Conservation (phyloP, 1,284 basidiomycete genomes). For the Anthracocystis panici-leucophaei region DNA sequence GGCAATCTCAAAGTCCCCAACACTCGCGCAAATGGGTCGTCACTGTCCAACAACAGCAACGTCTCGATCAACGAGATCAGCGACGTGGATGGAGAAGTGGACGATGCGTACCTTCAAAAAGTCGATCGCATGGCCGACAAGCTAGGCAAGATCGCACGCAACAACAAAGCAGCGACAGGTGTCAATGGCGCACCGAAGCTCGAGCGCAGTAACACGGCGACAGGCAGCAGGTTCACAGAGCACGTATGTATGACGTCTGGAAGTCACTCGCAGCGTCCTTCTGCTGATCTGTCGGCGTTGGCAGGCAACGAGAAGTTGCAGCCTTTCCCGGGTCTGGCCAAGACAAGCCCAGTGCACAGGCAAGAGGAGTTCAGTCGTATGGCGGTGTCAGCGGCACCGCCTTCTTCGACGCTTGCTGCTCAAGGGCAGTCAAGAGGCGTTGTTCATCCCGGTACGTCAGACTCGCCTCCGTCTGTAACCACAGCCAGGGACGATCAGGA, state of each 20-base stretch:
- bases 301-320: slow-evolving; percentile 50
- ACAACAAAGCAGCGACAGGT: slow-evolving; percentile 3
- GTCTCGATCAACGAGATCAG: slow-evolving; percentile 35
- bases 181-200: slow-evolving; percentile 9
- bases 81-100: slow-evolving; percentile 44
- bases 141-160: slow-evolving; percentile 41
- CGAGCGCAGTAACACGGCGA: slow-evolving; percentile 14
- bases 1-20: slow-evolving; percentile 14
- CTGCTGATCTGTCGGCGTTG: slow-evolving; percentile 28
- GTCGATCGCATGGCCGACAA: slow-evolving; percentile 52
- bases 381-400: slow-evolving; percentile 13
- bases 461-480: slow-evolving; percentile 5
- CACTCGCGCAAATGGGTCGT: neutral
- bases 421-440: neutral
- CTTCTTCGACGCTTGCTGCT: slow-evolving; percentile 1
- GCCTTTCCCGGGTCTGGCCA: slow-evolving; percentile 53
- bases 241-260: slow-evolving; percentile 12
- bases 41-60: slow-evolving; percentile 22
- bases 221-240: slow-evolving; percentile 31
- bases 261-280: slow-evolving; percentile 29
- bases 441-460: slow-evolving; percentile 1
- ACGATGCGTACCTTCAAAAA: slow-evolving; percentile 41
- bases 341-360: slow-evolving; percentile 26
- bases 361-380: slow-evolving; percentile 29
- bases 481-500: slow-evolving; percentile 16